Percentiles rank a stretch among this genome's conserved stretches.
Conservation (phyloP, 2,329 filamentous ascomycete species). For the Samsoniella hepiali region DNA sequence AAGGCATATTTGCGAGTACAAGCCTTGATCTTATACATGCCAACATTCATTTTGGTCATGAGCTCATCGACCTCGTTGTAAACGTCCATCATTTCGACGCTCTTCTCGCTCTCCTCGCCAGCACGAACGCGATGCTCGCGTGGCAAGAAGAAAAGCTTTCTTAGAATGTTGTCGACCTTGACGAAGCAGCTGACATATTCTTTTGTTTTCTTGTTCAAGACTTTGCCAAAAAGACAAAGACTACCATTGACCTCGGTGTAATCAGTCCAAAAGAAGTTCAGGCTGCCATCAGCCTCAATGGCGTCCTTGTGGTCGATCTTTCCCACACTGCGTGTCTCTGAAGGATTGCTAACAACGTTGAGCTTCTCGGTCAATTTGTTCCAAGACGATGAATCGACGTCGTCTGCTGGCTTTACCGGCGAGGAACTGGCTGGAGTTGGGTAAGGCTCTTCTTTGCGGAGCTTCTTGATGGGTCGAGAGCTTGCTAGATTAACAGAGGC, state of each 20-base stretch:
- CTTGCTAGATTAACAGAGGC: constrained; percentile 82
- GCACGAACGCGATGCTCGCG: constrained; percentile 57
- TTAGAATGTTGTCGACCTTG: constrained; percentile 89
- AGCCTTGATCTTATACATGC: constrained; percentile 89
- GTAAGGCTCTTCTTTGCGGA: constrained; percentile 63
- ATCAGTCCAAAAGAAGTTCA: constrained; percentile 96
- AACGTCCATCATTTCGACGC: constrained; percentile 83
- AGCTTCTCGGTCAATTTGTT: constrained; percentile 81
- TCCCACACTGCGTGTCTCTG: constrained; percentile 63
- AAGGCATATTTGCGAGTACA: constrained; percentile 93
- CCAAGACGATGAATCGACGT: constrained; percentile 81
- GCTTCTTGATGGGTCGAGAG: constrained; percentile 67
- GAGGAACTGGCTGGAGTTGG: constrained; percentile 76
- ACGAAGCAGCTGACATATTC: constrained; percentile 88
- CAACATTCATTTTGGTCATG: constrained; percentile 83
- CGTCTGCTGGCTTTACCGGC: constrained; percentile 58
- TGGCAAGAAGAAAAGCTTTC: constrained; percentile 91
- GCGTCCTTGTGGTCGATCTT: constrained; percentile 82
- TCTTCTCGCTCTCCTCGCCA: constrained; percentile 69
- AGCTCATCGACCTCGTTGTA: constrained; percentile 84
- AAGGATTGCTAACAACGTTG: constrained; percentile 76
- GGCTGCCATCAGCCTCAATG: constrained; percentile 88
- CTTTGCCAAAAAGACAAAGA: constrained; percentile 92
- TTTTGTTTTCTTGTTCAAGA: constrained; percentile 79
- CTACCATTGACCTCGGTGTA: constrained; percentile 91